These are phyloP conservation scores for Aureobasidium leucospermi DNA, from an alignment of 2,329 filamentous ascomycete genomes.

Conservation along the genomic window DNA sequence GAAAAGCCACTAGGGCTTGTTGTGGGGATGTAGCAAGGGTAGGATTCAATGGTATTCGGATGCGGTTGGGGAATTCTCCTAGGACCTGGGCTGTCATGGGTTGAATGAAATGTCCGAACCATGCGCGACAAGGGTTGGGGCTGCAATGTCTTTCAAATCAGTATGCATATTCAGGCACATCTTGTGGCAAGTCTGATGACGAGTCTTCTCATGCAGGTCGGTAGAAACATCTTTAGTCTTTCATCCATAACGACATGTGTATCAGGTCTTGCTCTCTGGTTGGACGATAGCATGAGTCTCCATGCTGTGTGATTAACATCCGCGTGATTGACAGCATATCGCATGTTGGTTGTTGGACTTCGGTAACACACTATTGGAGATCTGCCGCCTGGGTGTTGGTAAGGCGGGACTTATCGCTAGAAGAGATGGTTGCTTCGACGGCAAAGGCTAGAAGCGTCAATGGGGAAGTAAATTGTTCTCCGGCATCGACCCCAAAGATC, in stretches of 20 bases:
- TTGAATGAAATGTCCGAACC: slow-evolving; percentile 1
- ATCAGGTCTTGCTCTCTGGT: not conserved
- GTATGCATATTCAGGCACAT: slow-evolving; percentile 1
- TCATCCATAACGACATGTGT: not conserved
- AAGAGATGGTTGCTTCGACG: not conserved
- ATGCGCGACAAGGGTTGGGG: not conserved
- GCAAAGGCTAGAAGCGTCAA: not conserved
- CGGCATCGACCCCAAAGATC: not conserved
- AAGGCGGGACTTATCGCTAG: not conserved
- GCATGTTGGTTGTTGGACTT: not conserved
- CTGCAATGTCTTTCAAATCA: not conserved
- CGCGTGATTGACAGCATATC: not conserved
- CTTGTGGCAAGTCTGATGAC: not conserved
- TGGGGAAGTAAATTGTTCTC: not conserved
- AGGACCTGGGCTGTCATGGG: not conserved
- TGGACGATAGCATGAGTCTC: not conserved
- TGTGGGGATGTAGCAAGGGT: not conserved
- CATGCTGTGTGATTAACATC: not conserved
- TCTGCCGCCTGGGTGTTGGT: not conserved
- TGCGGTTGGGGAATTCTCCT: not conserved
- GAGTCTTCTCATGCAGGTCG: not conserved
- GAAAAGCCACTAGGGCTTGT: not conserved
- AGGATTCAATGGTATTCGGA: not conserved
- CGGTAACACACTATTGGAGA: too few relatives aligned
- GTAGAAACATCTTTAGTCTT: not conserved